A percentile compares a stretch with the other conserved stretches of the same genome.
phyloP scores from a whole-genome alignment of 305 asterid species.

The Solanum chacoense region DNA sequence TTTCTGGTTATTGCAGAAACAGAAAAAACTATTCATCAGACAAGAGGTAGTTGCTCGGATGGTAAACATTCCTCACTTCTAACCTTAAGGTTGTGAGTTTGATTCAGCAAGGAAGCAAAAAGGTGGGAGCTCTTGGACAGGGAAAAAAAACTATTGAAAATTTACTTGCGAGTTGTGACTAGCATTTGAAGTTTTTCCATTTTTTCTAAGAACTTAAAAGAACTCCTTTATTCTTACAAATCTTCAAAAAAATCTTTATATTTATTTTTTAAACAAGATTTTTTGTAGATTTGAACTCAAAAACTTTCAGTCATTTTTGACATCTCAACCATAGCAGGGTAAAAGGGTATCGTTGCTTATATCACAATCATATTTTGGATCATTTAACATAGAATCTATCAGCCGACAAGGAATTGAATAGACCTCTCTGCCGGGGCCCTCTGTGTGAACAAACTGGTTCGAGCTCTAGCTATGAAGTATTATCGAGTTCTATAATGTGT shows the following conservation, averaged over 20 bases:
- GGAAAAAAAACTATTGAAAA: background rate
- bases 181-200: background rate
- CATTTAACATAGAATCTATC: background rate
- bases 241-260: background rate
- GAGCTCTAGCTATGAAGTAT: background rate
- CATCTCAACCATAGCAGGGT: background rate
- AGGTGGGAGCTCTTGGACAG: background rate
- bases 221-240: background rate
- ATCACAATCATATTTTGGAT: background rate
- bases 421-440: background rate
- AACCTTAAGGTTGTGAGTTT: too few species aligned
- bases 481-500: fast-evolving
- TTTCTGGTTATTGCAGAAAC: too few species aligned
- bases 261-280: background rate
- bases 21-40: too few species aligned
- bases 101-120: too few species aligned
- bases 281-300: background rate
- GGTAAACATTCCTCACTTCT: too few species aligned
- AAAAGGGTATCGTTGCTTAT: background rate
- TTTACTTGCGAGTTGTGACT: background rate
- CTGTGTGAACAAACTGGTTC: fast-evolving
- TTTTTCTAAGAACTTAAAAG: background rate
- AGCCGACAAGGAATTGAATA: background rate
- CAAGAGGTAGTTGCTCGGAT: too few species aligned
- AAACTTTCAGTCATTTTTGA: background rate